phyloP scores from a whole-genome alignment of 2,329 filamentous ascomycete species.

The Alternaria angustiovoidea region DNA sequence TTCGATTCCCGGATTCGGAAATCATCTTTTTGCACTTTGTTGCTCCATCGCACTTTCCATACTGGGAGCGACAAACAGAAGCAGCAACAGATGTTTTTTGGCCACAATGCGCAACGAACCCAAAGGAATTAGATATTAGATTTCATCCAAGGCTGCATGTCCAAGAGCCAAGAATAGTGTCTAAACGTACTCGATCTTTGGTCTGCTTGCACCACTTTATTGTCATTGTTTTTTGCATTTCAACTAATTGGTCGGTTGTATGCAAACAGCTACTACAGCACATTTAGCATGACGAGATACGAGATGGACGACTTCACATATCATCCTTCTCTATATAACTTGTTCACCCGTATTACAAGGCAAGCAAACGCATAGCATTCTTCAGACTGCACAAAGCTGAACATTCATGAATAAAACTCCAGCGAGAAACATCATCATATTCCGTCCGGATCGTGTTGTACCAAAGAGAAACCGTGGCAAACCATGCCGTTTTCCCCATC shows the following conservation, averaged over 20 bases:
- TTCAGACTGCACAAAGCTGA: background rate
- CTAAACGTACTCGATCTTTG: too few species aligned
- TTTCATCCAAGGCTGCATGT: too few species aligned
- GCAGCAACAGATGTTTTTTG: background rate
- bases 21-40: background rate
- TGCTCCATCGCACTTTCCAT: background rate
- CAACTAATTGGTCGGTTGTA: too few species aligned
- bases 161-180: too few species aligned
- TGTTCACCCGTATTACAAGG: background rate
- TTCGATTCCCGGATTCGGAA: slow-evolving; percentile 16
- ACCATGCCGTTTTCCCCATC: background rate
- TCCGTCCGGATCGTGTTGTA: background rate
- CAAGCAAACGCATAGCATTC: background rate
- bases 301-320: background rate
- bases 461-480: background rate
- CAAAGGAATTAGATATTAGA: too few species aligned
- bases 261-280: background rate
- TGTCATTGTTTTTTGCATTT: too few species aligned
- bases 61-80: too few species aligned
- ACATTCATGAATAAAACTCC: background rate
- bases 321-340: background rate
- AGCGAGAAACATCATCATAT: background rate
- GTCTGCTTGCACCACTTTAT: too few species aligned
- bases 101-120: too few species aligned
- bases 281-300: background rate